Evolutionary conservation across 805 yeast genomes (phyloP).

Genomic region (Starmera quercuum): DNA sequence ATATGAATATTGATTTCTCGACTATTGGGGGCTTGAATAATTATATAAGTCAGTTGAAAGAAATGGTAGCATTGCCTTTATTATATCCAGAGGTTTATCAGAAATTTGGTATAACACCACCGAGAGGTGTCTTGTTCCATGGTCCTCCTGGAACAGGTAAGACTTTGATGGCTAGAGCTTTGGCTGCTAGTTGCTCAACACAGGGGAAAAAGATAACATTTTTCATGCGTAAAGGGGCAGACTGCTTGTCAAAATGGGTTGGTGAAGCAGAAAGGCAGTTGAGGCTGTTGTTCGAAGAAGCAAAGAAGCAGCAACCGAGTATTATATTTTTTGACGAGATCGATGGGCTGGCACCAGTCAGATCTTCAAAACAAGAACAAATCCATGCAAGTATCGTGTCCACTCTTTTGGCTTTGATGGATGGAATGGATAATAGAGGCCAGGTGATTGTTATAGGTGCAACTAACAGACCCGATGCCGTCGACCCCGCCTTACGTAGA

Average conservation of each 20-base stretch:
- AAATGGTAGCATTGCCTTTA: conserved; percentile 92
- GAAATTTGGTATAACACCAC: conserved; percentile 87
- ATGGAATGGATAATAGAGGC: conserved; percentile 98
- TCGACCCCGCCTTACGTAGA: conserved; percentile 95
- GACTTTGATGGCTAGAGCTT: conserved; percentile 93
- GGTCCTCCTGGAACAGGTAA: conserved; percentile 99
- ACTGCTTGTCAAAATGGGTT: conserved; percentile 95
- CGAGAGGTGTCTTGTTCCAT: conserved; percentile 93
- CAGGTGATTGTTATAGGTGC: conserved; percentile 98
- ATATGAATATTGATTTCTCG: conserved; percentile 75
- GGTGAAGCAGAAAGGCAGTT: conserved; percentile 98
- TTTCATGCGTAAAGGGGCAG: conserved; percentile 98
- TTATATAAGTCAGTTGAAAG: conserved; percentile 87
- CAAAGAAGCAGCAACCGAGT: conserved; percentile 90
- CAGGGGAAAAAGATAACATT: conserved; percentile 83
- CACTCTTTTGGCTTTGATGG: conserved; percentile 92
- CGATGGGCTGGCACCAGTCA: conserved; percentile 96
- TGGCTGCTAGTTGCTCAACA: conserved; percentile 91
- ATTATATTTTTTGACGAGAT: conserved; percentile 97
- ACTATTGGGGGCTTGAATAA: conserved; percentile 89
- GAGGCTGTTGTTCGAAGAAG: conserved; percentile 88
- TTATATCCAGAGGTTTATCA: conserved; percentile 91
- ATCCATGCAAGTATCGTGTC: conserved; percentile 97
- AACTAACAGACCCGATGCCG: conserved; percentile 94
- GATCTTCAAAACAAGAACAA: conserved; percentile 96